These are phyloP conservation scores for Aspergillus jensenii DNA, from an alignment of 2,329 filamentous ascomycete species.

Conservation along the genomic window DNA sequence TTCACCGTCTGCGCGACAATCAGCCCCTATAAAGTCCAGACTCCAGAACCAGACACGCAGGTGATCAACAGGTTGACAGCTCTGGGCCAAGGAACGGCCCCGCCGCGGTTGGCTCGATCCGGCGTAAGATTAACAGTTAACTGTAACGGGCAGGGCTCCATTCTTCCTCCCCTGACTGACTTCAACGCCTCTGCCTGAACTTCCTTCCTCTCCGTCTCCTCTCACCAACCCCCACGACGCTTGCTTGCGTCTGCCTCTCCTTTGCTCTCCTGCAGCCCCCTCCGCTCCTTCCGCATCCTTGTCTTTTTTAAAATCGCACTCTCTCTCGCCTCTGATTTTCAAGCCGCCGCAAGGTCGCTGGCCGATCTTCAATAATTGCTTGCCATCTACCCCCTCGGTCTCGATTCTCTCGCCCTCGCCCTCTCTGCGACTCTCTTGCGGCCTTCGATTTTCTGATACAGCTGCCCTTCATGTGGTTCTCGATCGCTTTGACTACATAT, in stretches of 20 bases:
- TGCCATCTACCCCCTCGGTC: constrained; percentile 4
- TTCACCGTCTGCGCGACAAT: not conserved
- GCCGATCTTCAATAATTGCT: constrained; percentile 23
- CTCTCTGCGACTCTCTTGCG: not conserved
- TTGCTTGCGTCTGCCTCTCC: not conserved
- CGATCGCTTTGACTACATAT: constrained; percentile 24
- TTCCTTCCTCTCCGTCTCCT: not conserved
- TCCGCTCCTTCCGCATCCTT: not conserved
- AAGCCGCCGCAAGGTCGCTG: constrained; percentile 25
- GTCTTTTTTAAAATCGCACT: not conserved
- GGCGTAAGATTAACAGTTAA: not conserved
- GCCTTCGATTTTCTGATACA: constrained; percentile 9
- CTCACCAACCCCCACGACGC: constrained; percentile 1
- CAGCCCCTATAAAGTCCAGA: not conserved
- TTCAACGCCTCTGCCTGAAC: not conserved
- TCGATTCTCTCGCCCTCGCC: constrained; percentile 5
- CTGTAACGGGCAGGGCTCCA: not conserved
- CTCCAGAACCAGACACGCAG: not conserved
- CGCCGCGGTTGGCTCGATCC: not conserved
- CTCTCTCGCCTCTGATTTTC: constrained; percentile 5
- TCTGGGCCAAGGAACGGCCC: not conserved
- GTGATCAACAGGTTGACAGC: not conserved
- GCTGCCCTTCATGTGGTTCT: constrained; percentile 38
- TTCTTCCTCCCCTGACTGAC: not conserved
- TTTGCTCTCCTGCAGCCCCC: constrained; percentile 1